Evolutionary conservation across 2,329 filamentous ascomycete genomes (phyloP).

Genomic region (Hysterium pulicare): DNA sequence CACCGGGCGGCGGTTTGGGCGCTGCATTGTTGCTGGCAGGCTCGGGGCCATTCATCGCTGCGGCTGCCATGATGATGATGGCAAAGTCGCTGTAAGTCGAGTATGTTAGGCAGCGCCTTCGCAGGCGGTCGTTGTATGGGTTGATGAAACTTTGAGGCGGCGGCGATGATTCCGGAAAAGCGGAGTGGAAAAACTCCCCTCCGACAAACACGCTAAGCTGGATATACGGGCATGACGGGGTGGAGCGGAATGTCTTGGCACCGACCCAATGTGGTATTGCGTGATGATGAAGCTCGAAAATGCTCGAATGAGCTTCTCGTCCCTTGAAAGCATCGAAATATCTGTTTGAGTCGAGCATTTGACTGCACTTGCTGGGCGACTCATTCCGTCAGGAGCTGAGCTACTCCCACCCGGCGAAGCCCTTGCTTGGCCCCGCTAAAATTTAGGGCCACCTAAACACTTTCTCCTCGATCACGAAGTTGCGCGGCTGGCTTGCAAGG

Average conservation of each 20-base stretch:
- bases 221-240: background rate
- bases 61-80: background rate
- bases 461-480: constrained; percentile 1
- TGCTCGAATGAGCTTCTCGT: too few species aligned
- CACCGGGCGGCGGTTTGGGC: constrained; percentile 70
- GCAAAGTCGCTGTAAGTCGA: too few species aligned
- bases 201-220: background rate
- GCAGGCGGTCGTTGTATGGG: background rate
- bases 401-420: background rate
- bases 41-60: constrained; percentile 11
- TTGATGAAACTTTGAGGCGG: background rate
- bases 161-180: background rate
- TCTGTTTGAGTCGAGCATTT: too few species aligned
- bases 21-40: background rate
- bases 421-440: constrained; percentile 3
- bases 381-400: too few species aligned
- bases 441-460: constrained; percentile 3
- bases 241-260: background rate
- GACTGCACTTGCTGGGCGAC: too few species aligned
- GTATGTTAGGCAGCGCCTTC: constrained; percentile 4
- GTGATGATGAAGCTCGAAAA: too few species aligned
- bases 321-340: too few species aligned
- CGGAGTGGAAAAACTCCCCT: background rate
- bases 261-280: too few species aligned
- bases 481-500: constrained; percentile 2